A percentile compares a stretch with the other conserved stretches of the same genome.
Evolutionary conservation across 2,329 filamentous ascomycete species (phyloP).

Genomic region (Fusarium vanettenii): DNA sequence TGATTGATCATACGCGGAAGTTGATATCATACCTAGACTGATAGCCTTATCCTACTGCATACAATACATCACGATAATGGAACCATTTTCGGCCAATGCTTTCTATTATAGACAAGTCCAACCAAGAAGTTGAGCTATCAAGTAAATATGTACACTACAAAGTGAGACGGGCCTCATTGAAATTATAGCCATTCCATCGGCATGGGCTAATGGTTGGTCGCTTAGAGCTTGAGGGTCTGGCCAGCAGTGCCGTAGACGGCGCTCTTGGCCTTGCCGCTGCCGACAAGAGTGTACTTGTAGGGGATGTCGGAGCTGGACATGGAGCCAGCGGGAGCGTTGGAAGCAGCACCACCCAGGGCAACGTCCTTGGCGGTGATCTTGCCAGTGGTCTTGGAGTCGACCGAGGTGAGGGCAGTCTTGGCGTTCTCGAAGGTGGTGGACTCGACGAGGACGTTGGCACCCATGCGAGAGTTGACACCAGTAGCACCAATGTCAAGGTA

Average conservation of each 20-base stretch:
- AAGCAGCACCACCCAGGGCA: constrained; percentile 52
- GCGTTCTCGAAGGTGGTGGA: constrained; percentile 62
- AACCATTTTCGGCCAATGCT: background rate
- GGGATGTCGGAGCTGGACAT: constrained; percentile 64
- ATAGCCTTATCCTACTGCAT: background rate
- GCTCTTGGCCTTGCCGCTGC: constrained; percentile 58
- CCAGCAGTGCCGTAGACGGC: constrained; percentile 55
- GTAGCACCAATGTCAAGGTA: constrained; percentile 55
- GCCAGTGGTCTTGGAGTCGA: constrained; percentile 55
- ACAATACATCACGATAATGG: background rate
- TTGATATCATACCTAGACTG: background rate
- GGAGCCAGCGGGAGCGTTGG: constrained; percentile 60
- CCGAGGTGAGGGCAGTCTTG: constrained; percentile 50
- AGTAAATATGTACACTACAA: constrained; percentile 26
- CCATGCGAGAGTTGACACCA: constrained; percentile 67
- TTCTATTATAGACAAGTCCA: background rate
- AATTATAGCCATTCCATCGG: background rate
- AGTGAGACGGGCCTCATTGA: background rate
- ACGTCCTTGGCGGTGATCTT: constrained; percentile 57
- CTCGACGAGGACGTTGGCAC: constrained; percentile 69
- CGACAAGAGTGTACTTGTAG: constrained; percentile 61
- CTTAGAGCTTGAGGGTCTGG: constrained; percentile 51
- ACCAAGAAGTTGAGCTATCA: background rate
- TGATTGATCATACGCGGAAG: background rate
- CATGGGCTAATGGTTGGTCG: background rate